A percentile compares a stretch with the other conserved stretches of the same genome.
These are phyloP conservation scores for Sarcodon aspratus DNA, from an alignment of 768 basidiomycete genomes.

Conservation along the genomic window DNA sequence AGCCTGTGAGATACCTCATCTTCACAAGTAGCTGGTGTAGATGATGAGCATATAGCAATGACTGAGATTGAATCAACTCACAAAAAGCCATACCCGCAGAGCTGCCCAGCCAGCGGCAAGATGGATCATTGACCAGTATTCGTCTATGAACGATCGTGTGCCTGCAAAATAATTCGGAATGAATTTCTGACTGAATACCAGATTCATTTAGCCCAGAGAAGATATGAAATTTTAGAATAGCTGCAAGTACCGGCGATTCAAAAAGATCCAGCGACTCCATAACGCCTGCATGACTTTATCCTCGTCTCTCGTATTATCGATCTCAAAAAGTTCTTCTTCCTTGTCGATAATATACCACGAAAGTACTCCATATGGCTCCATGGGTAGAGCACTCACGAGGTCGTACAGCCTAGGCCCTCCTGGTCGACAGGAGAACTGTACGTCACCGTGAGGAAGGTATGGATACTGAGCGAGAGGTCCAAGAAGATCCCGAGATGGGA, in stretches of 20 bases:
- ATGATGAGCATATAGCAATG: background rate
- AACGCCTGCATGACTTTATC: conserved; percentile 72
- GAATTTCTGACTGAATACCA: conserved; percentile 33
- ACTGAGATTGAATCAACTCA: background rate
- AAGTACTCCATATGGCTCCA: conserved; percentile 53
- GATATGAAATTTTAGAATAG: background rate
- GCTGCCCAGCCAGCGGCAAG: conserved; percentile 59
- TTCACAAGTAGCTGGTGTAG: background rate
- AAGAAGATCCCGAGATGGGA: conserved; percentile 3
- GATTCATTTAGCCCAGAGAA: background rate
- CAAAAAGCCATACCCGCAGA: conserved; percentile 40
- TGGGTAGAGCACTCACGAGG: conserved; percentile 43
- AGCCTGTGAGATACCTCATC: no score
- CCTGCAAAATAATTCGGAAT: conserved; percentile 44
- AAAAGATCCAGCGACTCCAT: conserved; percentile 66
- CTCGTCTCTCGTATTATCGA: conserved; percentile 60
- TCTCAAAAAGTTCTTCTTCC: conserved; percentile 69
- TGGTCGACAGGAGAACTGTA: conserved; percentile 50
- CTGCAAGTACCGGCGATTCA: conserved; percentile 25
- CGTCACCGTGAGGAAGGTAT: conserved; percentile 5
- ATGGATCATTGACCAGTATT: conserved; percentile 59
- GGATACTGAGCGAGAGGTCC: conserved; percentile 13
- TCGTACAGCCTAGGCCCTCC: conserved; percentile 58
- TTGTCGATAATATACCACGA: conserved; percentile 60
- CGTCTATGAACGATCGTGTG: conserved; percentile 39